Percentiles rank a stretch among this genome's conserved stretches.
These are phyloP conservation scores for Beauveria australis DNA, from an alignment of 2,329 filamentous ascomycete species.

Conservation along the genomic window DNA sequence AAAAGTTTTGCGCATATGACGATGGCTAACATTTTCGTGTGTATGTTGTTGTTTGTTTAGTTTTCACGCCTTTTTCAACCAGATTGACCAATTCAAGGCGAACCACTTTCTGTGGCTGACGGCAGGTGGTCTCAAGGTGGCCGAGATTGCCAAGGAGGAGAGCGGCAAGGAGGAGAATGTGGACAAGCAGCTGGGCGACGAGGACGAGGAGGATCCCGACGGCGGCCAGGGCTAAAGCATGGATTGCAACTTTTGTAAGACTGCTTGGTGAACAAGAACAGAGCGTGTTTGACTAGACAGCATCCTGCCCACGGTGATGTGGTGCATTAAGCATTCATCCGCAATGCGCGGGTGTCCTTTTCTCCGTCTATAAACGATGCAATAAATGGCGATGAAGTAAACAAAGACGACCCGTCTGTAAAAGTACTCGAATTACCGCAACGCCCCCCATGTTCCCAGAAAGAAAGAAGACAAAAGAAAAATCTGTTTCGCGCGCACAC, in stretches of 20 bases:
- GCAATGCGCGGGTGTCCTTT: no score
- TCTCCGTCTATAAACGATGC: no score
- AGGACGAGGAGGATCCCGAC: slow-evolving; percentile 43
- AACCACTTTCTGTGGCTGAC: slow-evolving; percentile 70
- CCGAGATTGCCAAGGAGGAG: slow-evolving; percentile 31
- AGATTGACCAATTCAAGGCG: slow-evolving; percentile 65
- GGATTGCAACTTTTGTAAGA: not conserved
- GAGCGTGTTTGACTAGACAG: not conserved
- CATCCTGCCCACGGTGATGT: not conserved
- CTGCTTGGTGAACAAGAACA: not conserved
- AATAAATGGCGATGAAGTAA: not conserved
- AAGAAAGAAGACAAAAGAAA: no score
- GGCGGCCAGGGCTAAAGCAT: slow-evolving; percentile 32
- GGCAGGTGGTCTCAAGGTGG: slow-evolving; percentile 56
- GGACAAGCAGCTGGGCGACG: slow-evolving; percentile 42
- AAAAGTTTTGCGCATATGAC: not conserved
- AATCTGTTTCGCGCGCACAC: no score
- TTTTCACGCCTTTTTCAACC: slow-evolving; percentile 71
- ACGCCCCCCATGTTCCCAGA: not conserved
- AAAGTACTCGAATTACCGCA: not conserved
- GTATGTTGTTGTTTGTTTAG: slow-evolving; percentile 27
- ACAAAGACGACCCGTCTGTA: not conserved
- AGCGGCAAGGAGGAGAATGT: slow-evolving; percentile 35
- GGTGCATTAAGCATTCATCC: no score
- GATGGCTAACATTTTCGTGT: not conserved